Conservation (phyloP, 495 filamentous ascomycete genomes). For the Annulohypoxylon maeteangense region DNA sequence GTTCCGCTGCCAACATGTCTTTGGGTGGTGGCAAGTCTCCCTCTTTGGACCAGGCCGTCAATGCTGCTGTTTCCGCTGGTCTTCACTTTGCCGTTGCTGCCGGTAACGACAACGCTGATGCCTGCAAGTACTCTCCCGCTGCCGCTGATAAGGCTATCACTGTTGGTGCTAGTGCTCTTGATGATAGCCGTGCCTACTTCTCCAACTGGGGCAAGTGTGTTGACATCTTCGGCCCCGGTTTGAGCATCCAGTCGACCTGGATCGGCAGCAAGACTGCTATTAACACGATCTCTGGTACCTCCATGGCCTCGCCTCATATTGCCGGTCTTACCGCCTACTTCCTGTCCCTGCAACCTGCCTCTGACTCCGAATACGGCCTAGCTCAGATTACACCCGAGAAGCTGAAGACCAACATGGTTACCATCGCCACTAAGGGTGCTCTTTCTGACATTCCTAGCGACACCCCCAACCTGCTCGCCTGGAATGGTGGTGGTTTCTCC, state of each 20-base stretch:
- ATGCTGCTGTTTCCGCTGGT: constrained; percentile 89
- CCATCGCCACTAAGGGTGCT: constrained; percentile 80
- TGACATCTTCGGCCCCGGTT: constrained; percentile 97
- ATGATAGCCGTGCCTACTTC: constrained; percentile 98
- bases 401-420: constrained; percentile 88
- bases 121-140: constrained; percentile 99
- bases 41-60: constrained; percentile 90
- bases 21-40: constrained; percentile 95
- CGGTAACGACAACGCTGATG: constrained; percentile 98
- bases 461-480: constrained; percentile 90
- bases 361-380: constrained; percentile 89
- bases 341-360: constrained; percentile 91
- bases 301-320: constrained; percentile 98
- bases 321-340: constrained; percentile 97
- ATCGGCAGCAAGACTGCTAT: constrained; percentile 91
- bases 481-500: constrained; percentile 95
- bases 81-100: constrained; percentile 98
- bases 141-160: constrained; percentile 93
- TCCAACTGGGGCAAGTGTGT: constrained; percentile 99
- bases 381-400: constrained; percentile 91
- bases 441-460: constrained; percentile 85
- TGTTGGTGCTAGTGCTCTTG: constrained; percentile 92
- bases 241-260: constrained; percentile 98
- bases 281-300: constrained; percentile 99
- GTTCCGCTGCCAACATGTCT: constrained; percentile 98